A percentile compares a stretch with the other conserved stretches of the same genome.
Conservation (phyloP, 2,329 filamentous ascomycete genomes). For the Cytospora piceae region DNA sequence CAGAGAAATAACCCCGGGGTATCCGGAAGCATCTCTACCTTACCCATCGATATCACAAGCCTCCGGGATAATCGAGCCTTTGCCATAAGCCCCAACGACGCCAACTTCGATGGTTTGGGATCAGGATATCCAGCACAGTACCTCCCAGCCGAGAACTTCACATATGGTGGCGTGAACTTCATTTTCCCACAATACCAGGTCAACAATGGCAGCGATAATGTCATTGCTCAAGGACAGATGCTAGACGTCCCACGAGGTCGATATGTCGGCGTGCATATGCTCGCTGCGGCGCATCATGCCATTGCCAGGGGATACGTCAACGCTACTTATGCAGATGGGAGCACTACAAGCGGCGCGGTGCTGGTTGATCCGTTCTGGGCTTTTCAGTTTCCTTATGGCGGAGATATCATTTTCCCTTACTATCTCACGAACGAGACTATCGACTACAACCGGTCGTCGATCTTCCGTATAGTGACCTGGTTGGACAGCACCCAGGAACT, state of each 20-base stretch:
- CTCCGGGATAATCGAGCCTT: slow-evolving; percentile 32
- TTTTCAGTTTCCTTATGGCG: slow-evolving; percentile 32
- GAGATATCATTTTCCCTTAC: slow-evolving; percentile 33
- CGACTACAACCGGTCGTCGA: slow-evolving; percentile 32
- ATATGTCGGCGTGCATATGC: slow-evolving; percentile 31
- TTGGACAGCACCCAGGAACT: slow-evolving; percentile 31
- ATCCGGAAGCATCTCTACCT: slow-evolving; percentile 12
- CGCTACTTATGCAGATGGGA: slow-evolving; percentile 29
- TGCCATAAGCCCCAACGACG: slow-evolving; percentile 29
- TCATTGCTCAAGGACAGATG: slow-evolving; percentile 31
- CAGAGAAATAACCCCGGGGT: slow-evolving; percentile 27
- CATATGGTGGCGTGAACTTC: slow-evolving; percentile 32
- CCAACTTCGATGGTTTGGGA: slow-evolving; percentile 32
- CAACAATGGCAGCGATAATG: slow-evolving; percentile 30
- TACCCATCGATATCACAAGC: slow-evolving; percentile 28
- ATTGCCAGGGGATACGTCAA: slow-evolving; percentile 31
- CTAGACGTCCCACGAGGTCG: slow-evolving; percentile 27
- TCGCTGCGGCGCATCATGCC: slow-evolving; percentile 31
- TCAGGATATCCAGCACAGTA: slow-evolving; percentile 31
- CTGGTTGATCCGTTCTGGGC: slow-evolving; percentile 32
- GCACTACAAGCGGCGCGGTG: slow-evolving; percentile 21
- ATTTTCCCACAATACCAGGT: slow-evolving; percentile 28
- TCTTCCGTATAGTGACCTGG: slow-evolving; percentile 31
- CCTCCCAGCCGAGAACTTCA: slow-evolving; percentile 27
- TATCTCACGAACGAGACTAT: slow-evolving; percentile 29